Conservation (phyloP, 1,139 yeast species). For the Scheffersomyces cryptocercus region DNA sequence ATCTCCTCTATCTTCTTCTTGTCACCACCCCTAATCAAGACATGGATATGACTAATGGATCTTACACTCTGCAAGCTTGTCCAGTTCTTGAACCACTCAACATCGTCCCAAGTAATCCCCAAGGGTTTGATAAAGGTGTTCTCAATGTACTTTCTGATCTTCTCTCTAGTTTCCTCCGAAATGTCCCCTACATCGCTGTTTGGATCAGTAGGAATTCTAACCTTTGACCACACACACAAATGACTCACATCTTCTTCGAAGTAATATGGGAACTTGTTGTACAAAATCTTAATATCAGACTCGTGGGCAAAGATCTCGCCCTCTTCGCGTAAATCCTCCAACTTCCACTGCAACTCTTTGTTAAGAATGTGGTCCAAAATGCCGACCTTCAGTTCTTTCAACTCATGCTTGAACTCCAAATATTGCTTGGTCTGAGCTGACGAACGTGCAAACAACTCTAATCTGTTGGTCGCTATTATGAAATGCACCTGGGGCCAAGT, state of each 20-base stretch:
- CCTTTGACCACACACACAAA: conserved; percentile 47
- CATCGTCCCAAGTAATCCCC: conserved; percentile 34
- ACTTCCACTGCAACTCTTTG: conserved; percentile 39
- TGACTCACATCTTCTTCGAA: conserved; percentile 38
- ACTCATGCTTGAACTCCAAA: conserved; percentile 32
- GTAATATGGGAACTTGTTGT: conserved; percentile 47
- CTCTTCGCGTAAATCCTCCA: conserved; percentile 22
- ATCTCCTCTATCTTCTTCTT: not conserved
- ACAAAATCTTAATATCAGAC: conserved; percentile 28
- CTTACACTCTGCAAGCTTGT: conserved; percentile 59
- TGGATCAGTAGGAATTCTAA: conserved; percentile 31
- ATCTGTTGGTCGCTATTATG: conserved; percentile 32
- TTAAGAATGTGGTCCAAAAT: conserved; percentile 40
- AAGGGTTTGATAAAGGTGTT: conserved; percentile 46
- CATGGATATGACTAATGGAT: conserved; percentile 60
- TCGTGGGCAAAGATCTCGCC: conserved; percentile 9
- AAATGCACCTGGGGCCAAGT: conserved; percentile 38
- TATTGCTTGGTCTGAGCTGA: conserved; percentile 33
- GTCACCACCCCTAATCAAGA: conserved; percentile 36
- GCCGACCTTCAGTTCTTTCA: conserved; percentile 24
- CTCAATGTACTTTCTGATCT: conserved; percentile 40
- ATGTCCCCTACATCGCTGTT: conserved; percentile 46
- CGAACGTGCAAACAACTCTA: conserved; percentile 45
- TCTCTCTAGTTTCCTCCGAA: conserved; percentile 31
- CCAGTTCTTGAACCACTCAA: conserved; percentile 67